Evolutionary conservation across 129 eudicot genomes (phyloP).

Genomic region (Erigeron canadensis): DNA sequence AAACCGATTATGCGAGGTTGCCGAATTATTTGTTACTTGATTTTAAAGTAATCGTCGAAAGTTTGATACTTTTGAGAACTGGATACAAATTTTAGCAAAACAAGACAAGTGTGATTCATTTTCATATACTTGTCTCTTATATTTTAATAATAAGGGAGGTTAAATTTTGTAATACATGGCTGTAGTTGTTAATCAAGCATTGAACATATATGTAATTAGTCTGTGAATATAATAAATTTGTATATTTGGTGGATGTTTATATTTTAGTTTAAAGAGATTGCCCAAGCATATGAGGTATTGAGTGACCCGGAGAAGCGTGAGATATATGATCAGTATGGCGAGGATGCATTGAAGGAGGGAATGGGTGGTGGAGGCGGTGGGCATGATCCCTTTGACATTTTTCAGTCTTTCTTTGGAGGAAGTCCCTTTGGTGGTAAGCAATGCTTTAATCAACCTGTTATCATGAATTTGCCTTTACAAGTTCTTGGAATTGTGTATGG

Average conservation of each 20-base stretch:
- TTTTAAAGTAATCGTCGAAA: background rate
- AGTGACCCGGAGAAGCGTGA: constrained; percentile 88
- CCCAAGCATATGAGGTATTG: constrained; percentile 80
- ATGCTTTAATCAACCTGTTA: background rate
- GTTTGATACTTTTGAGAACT: no score
- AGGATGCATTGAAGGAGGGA: constrained; percentile 88
- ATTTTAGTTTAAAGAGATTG: constrained; percentile 69
- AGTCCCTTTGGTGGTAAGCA: constrained; percentile 61
- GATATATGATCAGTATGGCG: constrained; percentile 83
- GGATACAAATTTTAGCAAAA: no score
- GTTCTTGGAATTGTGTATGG: background rate
- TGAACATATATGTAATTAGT: background rate
- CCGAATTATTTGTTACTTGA: background rate
- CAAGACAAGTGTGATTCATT: no score
- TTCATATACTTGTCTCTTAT: no score
- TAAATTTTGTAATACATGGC: background rate
- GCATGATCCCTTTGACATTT: constrained; percentile 81
- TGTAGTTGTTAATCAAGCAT: no score
- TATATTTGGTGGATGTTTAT: constrained; percentile 16
- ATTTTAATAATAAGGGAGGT: no score
- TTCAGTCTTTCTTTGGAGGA: constrained; percentile 67
- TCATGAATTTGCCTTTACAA: background rate
- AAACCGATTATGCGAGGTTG: background rate
- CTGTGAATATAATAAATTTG: background rate
- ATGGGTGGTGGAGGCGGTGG: constrained; percentile 81